Evolutionary conservation across 2,329 filamentous ascomycete species (phyloP).

Genomic region (Xylariaceae sp.): DNA sequence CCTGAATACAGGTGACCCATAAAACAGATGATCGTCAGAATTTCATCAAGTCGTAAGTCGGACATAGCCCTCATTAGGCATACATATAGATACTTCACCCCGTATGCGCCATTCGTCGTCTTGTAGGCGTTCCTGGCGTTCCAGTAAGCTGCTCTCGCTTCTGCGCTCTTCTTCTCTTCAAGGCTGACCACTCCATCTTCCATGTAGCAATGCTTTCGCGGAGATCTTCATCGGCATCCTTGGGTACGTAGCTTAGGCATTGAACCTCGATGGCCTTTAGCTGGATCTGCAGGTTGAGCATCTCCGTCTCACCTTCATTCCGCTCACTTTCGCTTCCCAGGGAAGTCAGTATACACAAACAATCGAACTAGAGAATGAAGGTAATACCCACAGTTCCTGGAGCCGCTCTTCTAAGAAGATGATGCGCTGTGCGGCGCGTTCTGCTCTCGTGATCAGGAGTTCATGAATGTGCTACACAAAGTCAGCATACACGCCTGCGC

Average conservation of each 20-base stretch:
- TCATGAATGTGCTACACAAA: conserved; percentile 62
- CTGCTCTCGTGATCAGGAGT: conserved; percentile 62
- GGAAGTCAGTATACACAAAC: conserved; percentile 23
- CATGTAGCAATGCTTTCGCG: conserved; percentile 64
- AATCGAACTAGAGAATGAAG: not conserved
- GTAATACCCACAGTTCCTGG: conserved; percentile 56
- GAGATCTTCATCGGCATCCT: conserved; percentile 61
- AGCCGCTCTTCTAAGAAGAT: conserved; percentile 65
- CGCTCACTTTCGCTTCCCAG: conserved; percentile 58
- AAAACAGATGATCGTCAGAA: conserved; percentile 8
- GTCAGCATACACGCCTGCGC: conserved; percentile 34
- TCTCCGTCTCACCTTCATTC: conserved; percentile 62
- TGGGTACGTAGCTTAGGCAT: conserved; percentile 53
- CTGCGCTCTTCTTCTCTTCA: conserved; percentile 53
- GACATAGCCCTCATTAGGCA: not conserved
- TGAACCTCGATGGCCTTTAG: conserved; percentile 68
- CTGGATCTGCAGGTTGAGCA: conserved; percentile 66
- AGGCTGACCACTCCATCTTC: conserved; percentile 63
- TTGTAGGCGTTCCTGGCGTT: conserved; percentile 26
- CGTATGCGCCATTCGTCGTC: conserved; percentile 3
- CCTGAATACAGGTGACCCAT: not conserved
- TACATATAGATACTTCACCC: not conserved
- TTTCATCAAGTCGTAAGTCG: conserved; percentile 12
- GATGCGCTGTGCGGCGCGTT: conserved; percentile 63
- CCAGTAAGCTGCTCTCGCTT: conserved; percentile 26